phyloP scores from a whole-genome alignment of 2,329 filamentous ascomycete species.

The Xylaria sp. region DNA sequence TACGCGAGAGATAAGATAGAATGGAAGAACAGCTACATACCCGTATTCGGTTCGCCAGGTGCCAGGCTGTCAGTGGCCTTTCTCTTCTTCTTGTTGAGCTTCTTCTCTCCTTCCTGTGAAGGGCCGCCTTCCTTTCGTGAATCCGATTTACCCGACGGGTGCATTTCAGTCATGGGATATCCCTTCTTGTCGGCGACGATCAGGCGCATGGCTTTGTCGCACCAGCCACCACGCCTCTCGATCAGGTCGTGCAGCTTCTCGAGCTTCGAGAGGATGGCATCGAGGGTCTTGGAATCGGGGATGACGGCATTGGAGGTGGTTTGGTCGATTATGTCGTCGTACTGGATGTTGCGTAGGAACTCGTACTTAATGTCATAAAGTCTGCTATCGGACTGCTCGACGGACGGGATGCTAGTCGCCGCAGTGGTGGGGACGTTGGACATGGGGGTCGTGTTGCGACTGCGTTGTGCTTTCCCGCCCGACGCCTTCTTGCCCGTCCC shows the following conservation, averaged over 20 bases:
- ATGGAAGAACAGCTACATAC: constrained; percentile 18
- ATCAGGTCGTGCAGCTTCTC: constrained; percentile 61
- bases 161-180: constrained; percentile 48
- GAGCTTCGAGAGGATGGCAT: constrained; percentile 59
- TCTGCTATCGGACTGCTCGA: constrained; percentile 54
- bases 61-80: constrained; percentile 60
- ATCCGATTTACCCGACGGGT: constrained; percentile 46
- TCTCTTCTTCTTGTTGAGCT: constrained; percentile 70
- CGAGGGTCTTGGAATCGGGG: constrained; percentile 58
- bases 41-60: constrained; percentile 45
- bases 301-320: constrained; percentile 52
- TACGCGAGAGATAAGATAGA: background rate
- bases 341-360: constrained; percentile 53
- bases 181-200: constrained; percentile 60
- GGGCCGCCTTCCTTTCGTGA: constrained; percentile 38
- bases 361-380: constrained; percentile 62
- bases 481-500: constrained; percentile 61
- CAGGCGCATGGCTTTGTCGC: constrained; percentile 68
- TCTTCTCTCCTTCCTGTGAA: constrained; percentile 43
- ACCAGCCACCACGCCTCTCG: constrained; percentile 60
- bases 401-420: constrained; percentile 39
- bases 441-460: constrained; percentile 73
- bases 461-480: constrained; percentile 60
- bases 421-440: constrained; percentile 38
- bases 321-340: constrained; percentile 66